phyloP scores from a whole-genome alignment of 305 asterid genomes.

The Striga hermonthica region DNA sequence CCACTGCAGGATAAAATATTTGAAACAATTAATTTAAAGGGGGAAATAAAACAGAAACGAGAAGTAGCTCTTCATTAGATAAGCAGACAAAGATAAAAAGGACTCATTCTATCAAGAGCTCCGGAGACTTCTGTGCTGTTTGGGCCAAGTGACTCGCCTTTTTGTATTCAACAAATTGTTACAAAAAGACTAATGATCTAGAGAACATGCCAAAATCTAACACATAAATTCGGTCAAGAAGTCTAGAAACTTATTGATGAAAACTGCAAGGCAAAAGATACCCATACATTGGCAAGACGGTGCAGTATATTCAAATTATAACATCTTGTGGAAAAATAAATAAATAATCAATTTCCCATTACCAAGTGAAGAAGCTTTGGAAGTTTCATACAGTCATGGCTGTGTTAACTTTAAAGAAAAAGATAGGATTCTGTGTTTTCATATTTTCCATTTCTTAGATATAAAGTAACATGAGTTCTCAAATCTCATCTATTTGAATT shows the following conservation, averaged over 20 bases:
- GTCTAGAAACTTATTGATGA: not conserved
- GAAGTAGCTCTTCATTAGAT: conserved; percentile 1
- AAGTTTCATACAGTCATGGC: conserved; percentile 14
- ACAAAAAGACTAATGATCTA: not conserved
- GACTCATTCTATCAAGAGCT: not conserved
- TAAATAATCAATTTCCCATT: not conserved
- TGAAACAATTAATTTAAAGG: conserved; percentile 17
- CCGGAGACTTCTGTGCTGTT: not conserved
- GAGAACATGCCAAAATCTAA: not conserved
- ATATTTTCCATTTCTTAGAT: conserved; percentile 13
- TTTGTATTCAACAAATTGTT: not conserved
- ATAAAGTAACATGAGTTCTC: conserved; percentile 15
- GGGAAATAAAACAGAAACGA: conserved; percentile 14
- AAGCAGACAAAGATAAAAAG: not conserved
- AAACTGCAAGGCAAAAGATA: not conserved
- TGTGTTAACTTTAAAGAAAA: conserved; percentile 12
- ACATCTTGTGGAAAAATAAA: not conserved
- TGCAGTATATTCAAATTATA: not conserved
- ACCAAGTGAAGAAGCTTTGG: not conserved
- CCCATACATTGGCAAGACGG: not conserved
- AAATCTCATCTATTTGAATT: conserved; percentile 10
- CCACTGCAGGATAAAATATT: conserved; percentile 55
- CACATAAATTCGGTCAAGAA: not conserved
- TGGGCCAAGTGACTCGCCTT: not conserved
- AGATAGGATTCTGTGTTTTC: conserved; percentile 17